A percentile compares a stretch with the other conserved stretches of the same genome.
These are phyloP conservation scores for Pythium brachiatum DNA, from an alignment of 352 stramenopile species.

Conservation along the genomic window DNA sequence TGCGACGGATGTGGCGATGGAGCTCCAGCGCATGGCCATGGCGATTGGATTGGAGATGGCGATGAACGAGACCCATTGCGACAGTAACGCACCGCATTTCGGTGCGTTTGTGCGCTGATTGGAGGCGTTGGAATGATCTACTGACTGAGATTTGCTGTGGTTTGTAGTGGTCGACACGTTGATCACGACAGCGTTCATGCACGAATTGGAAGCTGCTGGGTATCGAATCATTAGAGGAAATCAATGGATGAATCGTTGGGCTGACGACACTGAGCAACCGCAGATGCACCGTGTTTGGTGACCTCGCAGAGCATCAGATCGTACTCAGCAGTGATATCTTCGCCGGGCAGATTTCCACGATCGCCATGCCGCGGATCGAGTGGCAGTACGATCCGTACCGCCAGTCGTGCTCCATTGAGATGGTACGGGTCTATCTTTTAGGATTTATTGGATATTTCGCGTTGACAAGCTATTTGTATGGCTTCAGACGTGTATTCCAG, in stretches of 20 bases:
- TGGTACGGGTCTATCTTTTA: neutral
- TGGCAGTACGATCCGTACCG: constrained; percentile 21
- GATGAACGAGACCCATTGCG: constrained; percentile 12
- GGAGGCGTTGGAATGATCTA: neutral
- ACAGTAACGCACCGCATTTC: constrained; percentile 14
- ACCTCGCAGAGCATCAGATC: constrained; percentile 21
- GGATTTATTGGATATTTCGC: no score
- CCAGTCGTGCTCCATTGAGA: constrained; percentile 12
- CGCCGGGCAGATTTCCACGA: constrained; percentile 18
- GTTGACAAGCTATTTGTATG: neutral
- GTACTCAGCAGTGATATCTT: constrained; percentile 20
- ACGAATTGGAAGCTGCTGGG: constrained; percentile 26
- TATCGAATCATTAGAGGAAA: neutral
- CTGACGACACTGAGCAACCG: neutral
- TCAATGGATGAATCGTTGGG: neutral
- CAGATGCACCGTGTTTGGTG: constrained; percentile 22
- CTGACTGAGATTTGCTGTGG: neutral
- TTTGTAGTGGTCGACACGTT: constrained; percentile 27
- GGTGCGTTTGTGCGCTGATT: constrained; percentile 1
- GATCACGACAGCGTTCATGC: constrained; percentile 23
- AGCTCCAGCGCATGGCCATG: constrained; percentile 11
- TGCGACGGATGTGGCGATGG: constrained; percentile 1
- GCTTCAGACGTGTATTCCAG: constrained; percentile 29
- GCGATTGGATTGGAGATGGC: constrained; percentile 10
- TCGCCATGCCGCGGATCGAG: constrained; percentile 22